Conservation (phyloP, 495 filamentous ascomycete genomes). For the Hypoxylon rickii region DNA sequence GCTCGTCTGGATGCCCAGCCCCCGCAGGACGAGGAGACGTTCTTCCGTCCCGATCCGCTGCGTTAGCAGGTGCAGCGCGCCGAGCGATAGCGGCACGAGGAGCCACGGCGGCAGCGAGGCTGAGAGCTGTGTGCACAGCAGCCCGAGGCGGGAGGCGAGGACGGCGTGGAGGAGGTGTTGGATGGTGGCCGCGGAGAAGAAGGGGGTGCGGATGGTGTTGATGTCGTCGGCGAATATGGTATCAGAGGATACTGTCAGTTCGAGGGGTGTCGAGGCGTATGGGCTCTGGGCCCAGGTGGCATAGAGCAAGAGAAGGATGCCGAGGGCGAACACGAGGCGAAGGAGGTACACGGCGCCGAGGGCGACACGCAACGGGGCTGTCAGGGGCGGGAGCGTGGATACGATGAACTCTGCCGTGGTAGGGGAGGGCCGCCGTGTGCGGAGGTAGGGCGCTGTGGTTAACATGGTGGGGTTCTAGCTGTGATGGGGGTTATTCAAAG, state of each 20-base stretch:
- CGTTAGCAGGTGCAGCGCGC: slow-evolving; percentile 42
- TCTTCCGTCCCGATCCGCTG: slow-evolving; percentile 66
- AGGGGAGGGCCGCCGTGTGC: slow-evolving; percentile 74
- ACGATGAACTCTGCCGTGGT: slow-evolving; percentile 87
- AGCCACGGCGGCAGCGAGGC: slow-evolving; percentile 38
- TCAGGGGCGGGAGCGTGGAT: slow-evolving; percentile 68
- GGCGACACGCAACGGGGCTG: slow-evolving; percentile 59
- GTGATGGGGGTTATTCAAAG: too few relatives aligned
- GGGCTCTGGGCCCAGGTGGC: slow-evolving; percentile 32
- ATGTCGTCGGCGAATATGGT: not conserved
- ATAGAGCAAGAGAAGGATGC: slow-evolving; percentile 45
- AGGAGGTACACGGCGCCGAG: slow-evolving; percentile 55
- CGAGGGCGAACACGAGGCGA: slow-evolving; percentile 43
- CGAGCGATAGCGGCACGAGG: slow-evolving; percentile 40
- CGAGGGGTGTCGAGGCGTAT: slow-evolving; percentile 20
- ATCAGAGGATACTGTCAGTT: slow-evolving; percentile 1
- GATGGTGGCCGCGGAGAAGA: slow-evolving; percentile 44
- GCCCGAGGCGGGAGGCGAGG: slow-evolving; percentile 15
- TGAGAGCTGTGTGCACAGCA: slow-evolving; percentile 1
- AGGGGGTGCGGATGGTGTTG: not conserved
- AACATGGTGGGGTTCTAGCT: slow-evolving; percentile 45
- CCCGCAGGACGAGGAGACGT: slow-evolving; percentile 83
- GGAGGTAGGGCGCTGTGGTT: slow-evolving; percentile 59
- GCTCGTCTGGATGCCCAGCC: slow-evolving; percentile 88
- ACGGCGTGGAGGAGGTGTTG: slow-evolving; percentile 42